Percentiles rank a stretch among this genome's conserved stretches.
Evolutionary conservation across 129 eudicot genomes (phyloP).

Genomic region (Lonicera japonica): DNA sequence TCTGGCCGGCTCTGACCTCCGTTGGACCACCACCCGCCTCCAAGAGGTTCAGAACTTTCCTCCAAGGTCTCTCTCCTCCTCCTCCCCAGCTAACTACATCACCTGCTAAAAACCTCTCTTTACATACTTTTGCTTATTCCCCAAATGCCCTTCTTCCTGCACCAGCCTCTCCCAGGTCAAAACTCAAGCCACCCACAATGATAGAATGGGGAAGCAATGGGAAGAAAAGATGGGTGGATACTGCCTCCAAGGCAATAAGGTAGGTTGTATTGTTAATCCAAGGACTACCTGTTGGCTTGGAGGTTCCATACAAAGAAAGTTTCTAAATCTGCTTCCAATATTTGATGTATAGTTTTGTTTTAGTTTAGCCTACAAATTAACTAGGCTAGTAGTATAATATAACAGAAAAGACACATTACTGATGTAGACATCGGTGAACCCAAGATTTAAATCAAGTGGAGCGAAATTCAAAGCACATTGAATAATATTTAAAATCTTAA

Average conservation of each 20-base stretch:
- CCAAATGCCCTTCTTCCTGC: constrained; percentile 15
- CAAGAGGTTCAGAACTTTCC: constrained; percentile 41
- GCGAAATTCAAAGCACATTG: too few species aligned
- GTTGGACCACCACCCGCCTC: constrained; percentile 32
- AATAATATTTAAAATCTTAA: too few species aligned
- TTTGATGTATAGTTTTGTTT: constrained; percentile 19
- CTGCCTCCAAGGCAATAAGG: constrained; percentile 48
- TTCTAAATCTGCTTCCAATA: constrained; percentile 24
- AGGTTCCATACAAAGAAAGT: constrained; percentile 53
- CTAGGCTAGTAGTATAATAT: not conserved
- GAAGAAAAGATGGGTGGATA: constrained; percentile 36
- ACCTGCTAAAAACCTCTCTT: constrained; percentile 23
- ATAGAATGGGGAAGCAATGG: constrained; percentile 68
- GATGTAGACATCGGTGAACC: too few species aligned
- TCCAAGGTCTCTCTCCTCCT: constrained; percentile 40
- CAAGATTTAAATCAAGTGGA: too few species aligned
- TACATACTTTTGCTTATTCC: constrained; percentile 26
- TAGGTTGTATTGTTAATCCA: constrained; percentile 43
- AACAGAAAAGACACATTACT: not conserved
- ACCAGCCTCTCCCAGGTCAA: constrained; percentile 12
- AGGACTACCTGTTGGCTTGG: constrained; percentile 67
- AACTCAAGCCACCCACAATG: constrained; percentile 33
- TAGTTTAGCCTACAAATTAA: not conserved
- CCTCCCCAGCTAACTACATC: constrained; percentile 25
- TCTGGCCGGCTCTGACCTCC: too few species aligned